phyloP scores from a whole-genome alignment of 345 rosid species.

The Camelina laxa region DNA sequence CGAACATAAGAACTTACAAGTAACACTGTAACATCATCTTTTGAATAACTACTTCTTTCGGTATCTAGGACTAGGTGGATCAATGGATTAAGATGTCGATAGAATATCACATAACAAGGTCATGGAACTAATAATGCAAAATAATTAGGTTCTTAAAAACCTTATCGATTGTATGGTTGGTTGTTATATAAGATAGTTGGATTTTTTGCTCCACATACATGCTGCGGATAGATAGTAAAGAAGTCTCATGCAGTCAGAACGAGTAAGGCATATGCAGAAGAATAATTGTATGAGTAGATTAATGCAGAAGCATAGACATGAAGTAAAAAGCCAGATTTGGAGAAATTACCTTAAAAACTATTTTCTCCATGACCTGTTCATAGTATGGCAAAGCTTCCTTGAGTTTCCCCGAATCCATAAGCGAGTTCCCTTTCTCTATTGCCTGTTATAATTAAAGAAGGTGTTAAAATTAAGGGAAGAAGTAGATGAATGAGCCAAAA shows the following conservation, averaged over 20 bases:
- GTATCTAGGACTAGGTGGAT: conserved; percentile 3
- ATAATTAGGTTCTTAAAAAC: not conserved
- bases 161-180: not conserved
- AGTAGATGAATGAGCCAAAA: conserved; percentile 4
- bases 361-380: conserved; percentile 67
- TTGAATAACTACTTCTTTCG: conserved; percentile 20
- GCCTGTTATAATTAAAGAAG: conserved; percentile 50
- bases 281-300: not conserved
- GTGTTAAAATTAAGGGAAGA: conserved; percentile 19
- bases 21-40: conserved; percentile 13
- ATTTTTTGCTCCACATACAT: conserved; percentile 19
- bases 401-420: conserved; percentile 83
- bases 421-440: conserved; percentile 69
- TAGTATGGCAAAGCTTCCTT: conserved; percentile 72
- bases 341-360: conserved; percentile 70
- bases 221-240: conserved; percentile 16
- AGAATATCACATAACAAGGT: not conserved
- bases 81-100: conserved; percentile 11
- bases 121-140: conserved; percentile 5
- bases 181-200: not conserved
- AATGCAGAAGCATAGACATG: conserved; percentile 27
- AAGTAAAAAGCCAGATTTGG: conserved; percentile 13
- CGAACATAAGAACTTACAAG: not conserved
- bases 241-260: conserved; percentile 6
- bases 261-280: not conserved